Conservation (phyloP, 148 eudicot species). For the Vaccinium darrowii region DNA sequence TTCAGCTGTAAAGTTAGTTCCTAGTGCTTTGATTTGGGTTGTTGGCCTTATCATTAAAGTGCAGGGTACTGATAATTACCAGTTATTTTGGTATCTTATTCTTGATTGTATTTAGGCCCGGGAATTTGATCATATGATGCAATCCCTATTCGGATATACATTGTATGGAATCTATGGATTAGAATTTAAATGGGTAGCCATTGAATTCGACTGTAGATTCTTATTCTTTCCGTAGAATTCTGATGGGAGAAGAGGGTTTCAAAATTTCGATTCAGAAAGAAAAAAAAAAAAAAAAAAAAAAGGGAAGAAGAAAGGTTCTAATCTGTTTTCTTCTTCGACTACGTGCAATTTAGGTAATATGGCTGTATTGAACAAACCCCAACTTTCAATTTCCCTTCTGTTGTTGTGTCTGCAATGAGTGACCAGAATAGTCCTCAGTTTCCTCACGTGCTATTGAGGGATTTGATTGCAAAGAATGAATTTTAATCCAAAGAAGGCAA, state of each 20-base stretch:
- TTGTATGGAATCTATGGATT: background rate
- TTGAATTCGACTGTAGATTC: background rate
- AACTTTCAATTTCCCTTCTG: slow-evolving; percentile 31
- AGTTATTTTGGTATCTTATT: background rate
- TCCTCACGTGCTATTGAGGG: slow-evolving; percentile 36
- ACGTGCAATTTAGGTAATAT: slow-evolving; percentile 26
- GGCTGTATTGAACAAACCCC: slow-evolving; percentile 39
- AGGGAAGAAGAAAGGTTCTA: slow-evolving; percentile 23
- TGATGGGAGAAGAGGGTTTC: slow-evolving; percentile 15
- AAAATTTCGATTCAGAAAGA: slow-evolving; percentile 29
- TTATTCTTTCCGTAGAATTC: background rate
- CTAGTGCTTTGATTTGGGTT: background rate
- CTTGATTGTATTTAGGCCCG: background rate
- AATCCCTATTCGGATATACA: background rate
- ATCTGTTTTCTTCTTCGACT: background rate
- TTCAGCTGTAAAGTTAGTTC: background rate
- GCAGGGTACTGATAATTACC: too few species aligned
- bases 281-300: background rate
- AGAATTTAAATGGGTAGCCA: background rate
- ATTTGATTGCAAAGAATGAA: slow-evolving; percentile 76
- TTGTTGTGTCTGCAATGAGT: slow-evolving; percentile 30
- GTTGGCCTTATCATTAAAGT: background rate
- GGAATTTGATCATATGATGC: background rate
- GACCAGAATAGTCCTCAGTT: slow-evolving; percentile 37
- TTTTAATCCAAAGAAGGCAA: slow-evolving; percentile 65